A percentile compares a stretch with the other conserved stretches of the same genome.
These are phyloP conservation scores for Xylaria telfairii DNA, from an alignment of 495 filamentous ascomycete genomes.

Conservation along the genomic window DNA sequence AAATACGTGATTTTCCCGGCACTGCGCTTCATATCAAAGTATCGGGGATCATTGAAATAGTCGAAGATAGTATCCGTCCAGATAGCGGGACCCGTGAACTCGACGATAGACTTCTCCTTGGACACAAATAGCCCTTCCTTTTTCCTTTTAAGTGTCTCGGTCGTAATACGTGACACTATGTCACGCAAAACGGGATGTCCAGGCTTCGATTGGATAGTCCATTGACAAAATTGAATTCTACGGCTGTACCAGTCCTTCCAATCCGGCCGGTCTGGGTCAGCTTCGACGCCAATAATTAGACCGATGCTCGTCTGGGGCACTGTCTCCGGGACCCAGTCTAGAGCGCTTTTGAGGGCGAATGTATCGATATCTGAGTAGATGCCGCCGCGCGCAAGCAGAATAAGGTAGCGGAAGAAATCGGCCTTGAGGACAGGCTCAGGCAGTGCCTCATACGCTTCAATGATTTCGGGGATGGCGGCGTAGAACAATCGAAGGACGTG, in stretches of 20 bases:
- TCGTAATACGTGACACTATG: constrained; percentile 83
- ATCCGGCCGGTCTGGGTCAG: constrained; percentile 89
- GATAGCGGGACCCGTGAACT: constrained; percentile 92
- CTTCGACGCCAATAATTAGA: constrained; percentile 91
- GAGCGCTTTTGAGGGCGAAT: constrained; percentile 76
- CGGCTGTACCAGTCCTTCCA: constrained; percentile 97
- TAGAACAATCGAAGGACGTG: constrained; percentile 87
- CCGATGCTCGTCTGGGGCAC: constrained; percentile 80
- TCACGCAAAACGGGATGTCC: constrained; percentile 92
- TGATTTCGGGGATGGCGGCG: constrained; percentile 82
- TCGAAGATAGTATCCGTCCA: constrained; percentile 94
- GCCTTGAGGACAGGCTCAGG: constrained; percentile 91
- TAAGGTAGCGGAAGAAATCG: constrained; percentile 97
- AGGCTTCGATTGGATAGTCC: constrained; percentile 96
- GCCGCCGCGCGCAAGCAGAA: constrained; percentile 90
- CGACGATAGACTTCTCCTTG: constrained; percentile 82
- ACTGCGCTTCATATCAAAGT: constrained; percentile 79
- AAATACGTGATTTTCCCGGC: constrained; percentile 79
- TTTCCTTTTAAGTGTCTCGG: constrained; percentile 80
- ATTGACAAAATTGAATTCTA: constrained; percentile 97
- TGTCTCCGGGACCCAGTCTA: constrained; percentile 83
- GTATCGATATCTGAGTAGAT: constrained; percentile 99
- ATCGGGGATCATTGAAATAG: constrained; percentile 91
- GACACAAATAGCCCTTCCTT: constrained; percentile 68
- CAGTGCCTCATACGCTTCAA: constrained; percentile 88